phyloP scores from a whole-genome alignment of 75 land plant genomes.

The Pinus tabuliformis region DNA sequence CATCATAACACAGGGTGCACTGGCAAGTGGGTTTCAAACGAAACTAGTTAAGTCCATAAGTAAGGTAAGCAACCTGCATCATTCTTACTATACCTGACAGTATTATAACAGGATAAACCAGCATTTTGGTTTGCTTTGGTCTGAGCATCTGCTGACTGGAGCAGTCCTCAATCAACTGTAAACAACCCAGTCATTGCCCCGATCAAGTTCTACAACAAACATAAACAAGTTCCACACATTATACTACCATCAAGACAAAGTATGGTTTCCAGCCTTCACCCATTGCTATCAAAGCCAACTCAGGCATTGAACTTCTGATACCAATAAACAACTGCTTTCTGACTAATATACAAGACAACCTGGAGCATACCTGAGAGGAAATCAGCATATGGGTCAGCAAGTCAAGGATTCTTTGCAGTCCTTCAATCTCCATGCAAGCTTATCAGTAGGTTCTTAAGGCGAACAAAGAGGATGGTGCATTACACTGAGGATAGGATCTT shows the following conservation, averaged over 20 bases:
- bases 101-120: background rate
- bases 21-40: background rate
- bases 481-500: background rate
- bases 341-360: background rate
- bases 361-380: background rate
- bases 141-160: background rate
- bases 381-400: background rate
- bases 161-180: background rate
- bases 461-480: background rate
- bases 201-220: background rate
- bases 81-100: background rate
- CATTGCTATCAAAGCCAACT: background rate
- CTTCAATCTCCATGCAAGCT: background rate
- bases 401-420: background rate
- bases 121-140: background rate
- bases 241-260: background rate
- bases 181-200: background rate
- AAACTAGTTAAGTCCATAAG: background rate
- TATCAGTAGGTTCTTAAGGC: background rate
- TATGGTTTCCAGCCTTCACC: background rate
- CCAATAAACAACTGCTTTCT: background rate
- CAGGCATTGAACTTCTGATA: too few relatives aligned
- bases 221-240: background rate
- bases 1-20: background rate
- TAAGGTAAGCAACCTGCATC: background rate